Percentiles rank a stretch among this genome's conserved stretches.
These are phyloP conservation scores for Areca catechu DNA, from an alignment of 176 grass and related monocot genomes.

Conservation along the genomic window DNA sequence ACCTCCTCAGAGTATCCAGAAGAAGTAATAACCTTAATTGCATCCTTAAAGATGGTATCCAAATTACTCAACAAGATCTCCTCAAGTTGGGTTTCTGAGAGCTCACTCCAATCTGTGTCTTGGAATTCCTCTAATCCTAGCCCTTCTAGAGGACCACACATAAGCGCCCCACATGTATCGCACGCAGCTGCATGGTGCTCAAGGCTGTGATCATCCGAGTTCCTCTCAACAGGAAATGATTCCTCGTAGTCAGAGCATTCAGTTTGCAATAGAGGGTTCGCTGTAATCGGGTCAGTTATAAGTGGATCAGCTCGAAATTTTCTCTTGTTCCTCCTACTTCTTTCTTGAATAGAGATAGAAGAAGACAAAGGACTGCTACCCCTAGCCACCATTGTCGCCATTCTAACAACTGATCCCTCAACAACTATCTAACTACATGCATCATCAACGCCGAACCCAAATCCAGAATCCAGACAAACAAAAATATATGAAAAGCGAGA, in stretches of 20 bases:
- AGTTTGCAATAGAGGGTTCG: constrained; percentile 36
- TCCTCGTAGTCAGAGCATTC: constrained; percentile 58
- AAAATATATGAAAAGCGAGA: too few relatives aligned
- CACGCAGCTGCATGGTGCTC: constrained; percentile 44
- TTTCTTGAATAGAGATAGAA: constrained; percentile 47
- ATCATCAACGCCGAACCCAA: too few relatives aligned
- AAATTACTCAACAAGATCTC: constrained; percentile 79
- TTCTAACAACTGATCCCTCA: constrained; percentile 7
- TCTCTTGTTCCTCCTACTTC: constrained; percentile 78
- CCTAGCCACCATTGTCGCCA: constrained; percentile 32
- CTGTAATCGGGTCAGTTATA: constrained; percentile 32
- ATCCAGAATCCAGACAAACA: too few relatives aligned
- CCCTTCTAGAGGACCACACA: constrained; percentile 25
- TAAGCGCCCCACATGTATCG: constrained; percentile 45
- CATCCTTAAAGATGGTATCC: constrained; percentile 57
- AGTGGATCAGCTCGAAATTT: constrained; percentile 75
- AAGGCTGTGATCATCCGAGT: constrained; percentile 33
- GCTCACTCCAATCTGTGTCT: constrained; percentile 66
- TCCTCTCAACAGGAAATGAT: constrained; percentile 45
- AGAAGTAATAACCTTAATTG: constrained; percentile 45
- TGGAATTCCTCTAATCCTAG: constrained; percentile 45
- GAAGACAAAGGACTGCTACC: constrained; percentile 20
- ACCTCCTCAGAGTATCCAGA: constrained; percentile 69
- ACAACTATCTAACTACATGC: constrained; percentile 5
- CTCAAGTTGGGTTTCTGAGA: constrained; percentile 60